Conservation (phyloP, 148 eudicot species). For the Dysphania ambrosioides region DNA sequence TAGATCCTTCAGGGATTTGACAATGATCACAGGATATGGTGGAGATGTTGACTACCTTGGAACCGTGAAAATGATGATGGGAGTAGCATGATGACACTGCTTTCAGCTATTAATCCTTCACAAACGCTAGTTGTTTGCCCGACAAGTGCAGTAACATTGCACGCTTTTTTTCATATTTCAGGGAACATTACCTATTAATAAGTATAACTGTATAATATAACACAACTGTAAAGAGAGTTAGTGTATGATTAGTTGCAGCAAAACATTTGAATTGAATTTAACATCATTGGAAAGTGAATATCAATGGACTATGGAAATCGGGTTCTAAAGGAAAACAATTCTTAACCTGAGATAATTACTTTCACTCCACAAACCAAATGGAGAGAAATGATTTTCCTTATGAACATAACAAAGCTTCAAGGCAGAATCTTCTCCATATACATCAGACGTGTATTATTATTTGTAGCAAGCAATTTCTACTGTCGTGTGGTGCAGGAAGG, state of each 20-base stretch:
- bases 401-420: not conserved
- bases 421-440: not conserved
- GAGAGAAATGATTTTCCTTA: no score
- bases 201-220: not conserved
- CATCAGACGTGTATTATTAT: not conserved
- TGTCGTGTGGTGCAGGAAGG: conserved; percentile 57
- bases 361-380: not conserved
- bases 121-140: conserved; percentile 89
- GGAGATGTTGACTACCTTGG: conserved; percentile 90
- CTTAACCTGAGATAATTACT: not conserved
- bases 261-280: not conserved
- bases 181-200: not conserved
- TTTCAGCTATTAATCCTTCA: conserved; percentile 54
- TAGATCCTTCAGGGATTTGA: conserved; percentile 64
- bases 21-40: conserved; percentile 88
- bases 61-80: conserved; percentile 89
- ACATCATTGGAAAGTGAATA: not conserved
- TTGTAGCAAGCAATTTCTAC: not conserved
- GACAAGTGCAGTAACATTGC: conserved; percentile 92
- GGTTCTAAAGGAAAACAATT: not conserved
- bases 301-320: not conserved
- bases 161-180: conserved; percentile 39
- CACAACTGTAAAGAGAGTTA: not conserved
- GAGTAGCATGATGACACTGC: conserved; percentile 95
- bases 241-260: not conserved